Conservation (phyloP, 2,329 filamentous ascomycete genomes). For the Aspergillus neoniger region DNA sequence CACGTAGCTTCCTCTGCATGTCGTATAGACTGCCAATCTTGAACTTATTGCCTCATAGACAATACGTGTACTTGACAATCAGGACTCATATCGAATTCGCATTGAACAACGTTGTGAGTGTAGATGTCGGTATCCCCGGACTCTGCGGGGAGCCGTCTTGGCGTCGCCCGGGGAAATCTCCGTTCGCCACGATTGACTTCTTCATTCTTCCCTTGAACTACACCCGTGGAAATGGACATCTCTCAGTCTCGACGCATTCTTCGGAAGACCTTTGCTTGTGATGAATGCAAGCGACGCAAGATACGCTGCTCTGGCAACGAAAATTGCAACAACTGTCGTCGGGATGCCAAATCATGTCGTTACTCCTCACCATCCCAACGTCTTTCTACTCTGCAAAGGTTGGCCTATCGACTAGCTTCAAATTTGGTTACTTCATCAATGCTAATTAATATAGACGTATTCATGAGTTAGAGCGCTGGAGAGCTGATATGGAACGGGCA, state of each 20-base stretch:
- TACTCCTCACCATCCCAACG: slow-evolving; percentile 22
- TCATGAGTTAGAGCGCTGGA: slow-evolving; percentile 16
- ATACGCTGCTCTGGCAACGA: slow-evolving; percentile 24
- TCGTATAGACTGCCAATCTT: neutral
- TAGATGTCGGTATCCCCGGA: neutral
- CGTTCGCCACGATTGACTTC: neutral
- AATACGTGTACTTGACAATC: neutral
- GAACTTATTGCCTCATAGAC: neutral
- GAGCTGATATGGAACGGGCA: slow-evolving; percentile 18
- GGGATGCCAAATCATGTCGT: slow-evolving; percentile 20
- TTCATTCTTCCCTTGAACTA: neutral
- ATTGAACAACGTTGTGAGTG: neutral
- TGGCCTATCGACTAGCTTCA: neutral
- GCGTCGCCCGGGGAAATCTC: neutral
- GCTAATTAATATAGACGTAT: slow-evolving; percentile 12
- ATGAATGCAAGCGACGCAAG: slow-evolving; percentile 24
- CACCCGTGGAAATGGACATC: neutral
- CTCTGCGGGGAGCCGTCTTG: neutral
- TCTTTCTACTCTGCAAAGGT: slow-evolving; percentile 20
- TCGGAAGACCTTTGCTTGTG: slow-evolving; percentile 23
- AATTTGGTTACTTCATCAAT: neutral
- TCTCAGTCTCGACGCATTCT: slow-evolving; percentile 17
- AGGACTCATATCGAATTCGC: neutral
- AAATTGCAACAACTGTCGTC: slow-evolving; percentile 19
- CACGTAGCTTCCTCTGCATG: neutral